Base-by-base conservation (phyloP, 2,329 filamentous ascomycete genomes). In the Pseudogymnoascus sp. region DNA sequence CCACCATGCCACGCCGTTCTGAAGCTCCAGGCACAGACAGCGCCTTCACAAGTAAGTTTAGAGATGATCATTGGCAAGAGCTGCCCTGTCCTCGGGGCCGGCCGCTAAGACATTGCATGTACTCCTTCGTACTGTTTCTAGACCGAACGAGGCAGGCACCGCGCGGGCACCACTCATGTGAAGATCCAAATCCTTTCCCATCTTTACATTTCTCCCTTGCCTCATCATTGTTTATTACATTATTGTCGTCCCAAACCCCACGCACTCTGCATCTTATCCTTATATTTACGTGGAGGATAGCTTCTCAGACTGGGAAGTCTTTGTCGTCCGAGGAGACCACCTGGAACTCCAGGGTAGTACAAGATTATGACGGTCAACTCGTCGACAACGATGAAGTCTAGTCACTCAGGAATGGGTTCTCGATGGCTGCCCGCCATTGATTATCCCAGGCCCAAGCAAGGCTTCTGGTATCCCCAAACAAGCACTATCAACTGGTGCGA, bases 401-500 rank as follows among this genome's bases (percentile, higher is more conserved):
- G 29, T 33, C 47, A 54, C 47, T 33, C 4, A 33, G 47, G 33
- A 54, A 33, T 29, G 47, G 47, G 9, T n/a, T 6, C 26, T 59
- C 40, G 31, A 61, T 58, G 60, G 41, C 44, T 61, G n/a, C 60
- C 60, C 7, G 54, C 60, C 24, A 35, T 60, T 40, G 40, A 29
- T n/a, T 62, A 62, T 24, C 60, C 77, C 76, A 39, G 77, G 75
- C 10, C 69, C 3, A 33, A 41, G 26, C 68, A 73, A 37, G 86
- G 86, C 17, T 84, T 83, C 71, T 91, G 87, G 87, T 82, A 80
- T 5, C 83, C 86, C 21, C 84, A 88, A 61, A 90, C 87, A 1
- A 85, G 85, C 7, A 90, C 87, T 0, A 70, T 90, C 47, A 90
- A 92, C 72, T 92, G 89, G 82, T 92, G 89, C 71, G 89, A 92